Percentiles rank a stretch among this genome's conserved stretches.
These are phyloP conservation scores for Vinca minor DNA, from an alignment of 257 asterid genomes.

Conservation along the genomic window DNA sequence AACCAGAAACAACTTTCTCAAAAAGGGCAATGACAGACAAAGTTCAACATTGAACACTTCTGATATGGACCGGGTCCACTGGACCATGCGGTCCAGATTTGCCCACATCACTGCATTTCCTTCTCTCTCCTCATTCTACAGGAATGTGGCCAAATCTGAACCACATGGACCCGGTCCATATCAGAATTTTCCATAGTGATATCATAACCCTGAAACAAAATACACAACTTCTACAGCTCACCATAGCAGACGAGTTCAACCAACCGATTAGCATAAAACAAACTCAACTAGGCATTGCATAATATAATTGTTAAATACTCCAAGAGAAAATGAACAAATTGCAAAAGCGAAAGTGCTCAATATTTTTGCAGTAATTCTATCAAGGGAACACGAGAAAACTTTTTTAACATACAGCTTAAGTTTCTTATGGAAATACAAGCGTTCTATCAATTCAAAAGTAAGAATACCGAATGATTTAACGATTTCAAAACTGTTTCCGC, in stretches of 20 bases:
- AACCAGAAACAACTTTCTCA: background rate
- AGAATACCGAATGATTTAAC: conserved; percentile 23
- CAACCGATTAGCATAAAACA: background rate
- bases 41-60: background rate
- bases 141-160: no score
- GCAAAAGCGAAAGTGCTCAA: background rate
- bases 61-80: no score
- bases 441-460: conserved; percentile 21
- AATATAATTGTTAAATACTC: background rate
- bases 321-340: background rate
- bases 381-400: background rate
- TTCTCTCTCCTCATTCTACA: no score
- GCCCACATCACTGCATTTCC: no score
- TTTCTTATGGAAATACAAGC: conserved; percentile 29
- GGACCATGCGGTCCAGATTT: no score
- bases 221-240: no score
- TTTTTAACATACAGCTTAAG: conserved; percentile 23
- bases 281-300: background rate
- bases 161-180: no score
- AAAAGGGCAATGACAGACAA: background rate
- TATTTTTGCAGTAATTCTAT: background rate
- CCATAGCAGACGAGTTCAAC: background rate
- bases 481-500: conserved; percentile 83
- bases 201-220: background rate
- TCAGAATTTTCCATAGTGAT: no score